A percentile compares a stretch with the other conserved stretches of the same genome.
These are phyloP conservation scores for Mycena haematopus DNA, from an alignment of 768 basidiomycete genomes.

Conservation along the genomic window DNA sequence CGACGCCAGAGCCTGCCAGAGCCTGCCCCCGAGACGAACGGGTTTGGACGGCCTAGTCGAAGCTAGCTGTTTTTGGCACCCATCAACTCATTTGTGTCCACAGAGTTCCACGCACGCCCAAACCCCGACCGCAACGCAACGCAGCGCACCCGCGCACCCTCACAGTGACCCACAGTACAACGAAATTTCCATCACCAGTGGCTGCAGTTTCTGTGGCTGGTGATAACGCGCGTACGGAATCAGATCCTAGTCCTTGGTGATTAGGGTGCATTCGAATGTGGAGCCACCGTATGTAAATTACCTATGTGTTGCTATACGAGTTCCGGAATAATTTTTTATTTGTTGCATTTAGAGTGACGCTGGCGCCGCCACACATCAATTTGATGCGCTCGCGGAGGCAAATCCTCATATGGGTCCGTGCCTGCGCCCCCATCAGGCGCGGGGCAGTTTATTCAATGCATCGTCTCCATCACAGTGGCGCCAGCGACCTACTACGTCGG, in stretches of 20 bases:
- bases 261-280: slow-evolving; percentile 4
- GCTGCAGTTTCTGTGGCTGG: slow-evolving; percentile 2
- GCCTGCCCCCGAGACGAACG: not conserved
- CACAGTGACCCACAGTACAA: not conserved
- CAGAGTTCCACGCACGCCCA: not conserved
- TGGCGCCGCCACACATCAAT: slow-evolving; percentile 4
- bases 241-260: not conserved
- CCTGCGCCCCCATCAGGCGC: slow-evolving; percentile 10
- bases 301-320: slow-evolving; percentile 12
- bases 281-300: not conserved
- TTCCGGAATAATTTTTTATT: too few relatives aligned
- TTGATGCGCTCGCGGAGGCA: not conserved
- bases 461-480: too few relatives aligned
- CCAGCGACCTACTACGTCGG: too few relatives aligned
- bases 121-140: too few relatives aligned
- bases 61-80: slow-evolving; percentile 9
- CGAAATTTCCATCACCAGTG: slow-evolving; percentile 2
- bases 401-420: slow-evolving; percentile 14
- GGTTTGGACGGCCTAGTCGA: not conserved
- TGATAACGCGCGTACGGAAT: not conserved
- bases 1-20: not conserved
- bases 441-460: too few relatives aligned
- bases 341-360: too few relatives aligned
- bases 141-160: slow-evolving; percentile 15
- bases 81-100: not conserved